These are phyloP conservation scores for Baudoinia panamericana DNA, from an alignment of 495 filamentous ascomycete genomes.

Conservation along the genomic window DNA sequence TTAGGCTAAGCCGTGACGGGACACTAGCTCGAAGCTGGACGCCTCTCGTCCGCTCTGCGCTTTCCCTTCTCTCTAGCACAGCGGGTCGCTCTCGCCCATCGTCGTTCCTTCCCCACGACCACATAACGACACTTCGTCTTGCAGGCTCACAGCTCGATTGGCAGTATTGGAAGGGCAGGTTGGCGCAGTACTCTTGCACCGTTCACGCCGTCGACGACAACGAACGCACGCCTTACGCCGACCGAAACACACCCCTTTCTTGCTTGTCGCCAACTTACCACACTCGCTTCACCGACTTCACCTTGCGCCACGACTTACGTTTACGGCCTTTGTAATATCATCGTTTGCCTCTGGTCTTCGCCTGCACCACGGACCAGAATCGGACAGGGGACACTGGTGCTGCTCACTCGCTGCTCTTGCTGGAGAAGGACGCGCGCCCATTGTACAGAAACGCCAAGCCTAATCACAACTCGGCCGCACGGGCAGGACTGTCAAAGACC, in stretches of 20 bases:
- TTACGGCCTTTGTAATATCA: background rate
- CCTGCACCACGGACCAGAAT: background rate
- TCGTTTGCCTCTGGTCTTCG: background rate
- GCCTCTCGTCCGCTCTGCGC: too few species aligned
- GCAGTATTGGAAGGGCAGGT: constrained; percentile 1
- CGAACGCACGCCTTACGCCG: constrained; percentile 2
- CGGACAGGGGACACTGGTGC: background rate
- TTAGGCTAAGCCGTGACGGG: too few species aligned
- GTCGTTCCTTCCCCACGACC: too few species aligned
- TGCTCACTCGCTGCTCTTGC: constrained; percentile 1
- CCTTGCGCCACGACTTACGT: too few species aligned
- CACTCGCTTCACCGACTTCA: background rate
- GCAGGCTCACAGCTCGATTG: constrained; percentile 1
- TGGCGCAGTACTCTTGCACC: constrained; percentile 3
- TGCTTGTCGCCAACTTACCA: background rate
- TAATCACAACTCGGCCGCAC: constrained; percentile 4
- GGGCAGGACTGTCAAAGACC: background rate
- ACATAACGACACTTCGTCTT: too few species aligned
- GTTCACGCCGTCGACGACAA: constrained; percentile 2
- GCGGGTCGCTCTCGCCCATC: too few species aligned
- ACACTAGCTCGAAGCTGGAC: too few species aligned
- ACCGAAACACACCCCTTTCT: constrained; percentile 1
- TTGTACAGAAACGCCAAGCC: constrained; percentile 6
- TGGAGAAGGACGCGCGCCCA: background rate
- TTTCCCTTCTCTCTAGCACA: too few species aligned